Evolutionary conservation across 2,329 filamentous ascomycete genomes (phyloP).

Genomic region (Sporothrix pseudoabietina): DNA sequence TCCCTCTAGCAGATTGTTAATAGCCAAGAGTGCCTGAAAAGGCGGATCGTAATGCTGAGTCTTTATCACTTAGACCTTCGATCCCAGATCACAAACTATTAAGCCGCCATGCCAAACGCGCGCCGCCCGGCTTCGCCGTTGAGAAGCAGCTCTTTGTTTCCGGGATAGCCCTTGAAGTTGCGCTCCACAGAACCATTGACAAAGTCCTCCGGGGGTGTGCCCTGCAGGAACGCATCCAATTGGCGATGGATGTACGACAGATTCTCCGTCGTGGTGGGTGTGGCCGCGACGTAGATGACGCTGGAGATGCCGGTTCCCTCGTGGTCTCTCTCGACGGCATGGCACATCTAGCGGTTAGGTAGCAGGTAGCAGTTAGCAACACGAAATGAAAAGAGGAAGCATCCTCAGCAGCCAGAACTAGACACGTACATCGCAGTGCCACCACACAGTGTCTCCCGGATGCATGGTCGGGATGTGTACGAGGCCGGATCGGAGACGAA

Average conservation of each 20-base stretch:
- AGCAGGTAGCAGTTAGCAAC: not conserved
- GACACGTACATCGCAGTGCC: constrained; percentile 31
- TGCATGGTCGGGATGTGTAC: constrained; percentile 44
- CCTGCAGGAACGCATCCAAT: constrained; percentile 13
- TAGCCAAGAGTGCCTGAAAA: too few species aligned
- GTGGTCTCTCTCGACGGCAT: constrained; percentile 33
- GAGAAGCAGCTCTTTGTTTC: constrained; percentile 40
- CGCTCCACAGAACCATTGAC: not conserved
- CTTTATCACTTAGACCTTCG: too few species aligned
- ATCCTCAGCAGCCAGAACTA: not conserved
- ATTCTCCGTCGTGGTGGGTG: constrained; percentile 30
- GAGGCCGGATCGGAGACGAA: constrained; percentile 44
- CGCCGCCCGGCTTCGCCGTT: not conserved
- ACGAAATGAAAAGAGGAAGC: too few species aligned
- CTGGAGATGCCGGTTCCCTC: constrained; percentile 16
- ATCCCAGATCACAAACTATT: too few species aligned
- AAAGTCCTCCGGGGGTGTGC: constrained; percentile 37
- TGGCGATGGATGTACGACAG: constrained; percentile 29
- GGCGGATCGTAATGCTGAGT: too few species aligned
- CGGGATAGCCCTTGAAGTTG: not conserved
- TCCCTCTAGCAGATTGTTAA: too few species aligned
- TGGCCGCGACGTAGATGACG: constrained; percentile 29
- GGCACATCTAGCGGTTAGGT: constrained; percentile 24
- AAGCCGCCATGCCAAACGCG: too few species aligned
- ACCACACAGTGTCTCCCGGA: constrained; percentile 43